Percentiles rank a stretch among this genome's conserved stretches.
Conservation (phyloP, 2,329 filamentous ascomycete species). For the Claviceps quebecensis region DNA sequence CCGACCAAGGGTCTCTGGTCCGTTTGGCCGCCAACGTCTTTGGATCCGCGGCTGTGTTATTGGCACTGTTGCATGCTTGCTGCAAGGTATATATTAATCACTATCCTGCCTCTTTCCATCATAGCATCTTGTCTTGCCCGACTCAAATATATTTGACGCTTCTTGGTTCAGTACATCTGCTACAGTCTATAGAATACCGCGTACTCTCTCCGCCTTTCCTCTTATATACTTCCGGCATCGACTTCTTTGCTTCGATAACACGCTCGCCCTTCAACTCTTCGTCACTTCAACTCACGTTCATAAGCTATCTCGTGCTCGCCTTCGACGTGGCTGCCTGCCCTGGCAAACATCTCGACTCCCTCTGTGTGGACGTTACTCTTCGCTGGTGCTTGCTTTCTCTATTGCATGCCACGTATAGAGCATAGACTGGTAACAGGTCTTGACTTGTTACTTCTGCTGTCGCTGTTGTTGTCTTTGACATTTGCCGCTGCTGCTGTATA, state of each 20-base stretch:
- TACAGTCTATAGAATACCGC: neutral
- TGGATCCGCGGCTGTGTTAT: neutral
- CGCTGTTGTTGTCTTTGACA: no score
- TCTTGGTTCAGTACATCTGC: neutral
- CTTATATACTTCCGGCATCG: neutral
- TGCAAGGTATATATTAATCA: neutral
- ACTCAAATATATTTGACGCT: neutral
- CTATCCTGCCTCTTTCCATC: slow-evolving; percentile 1
- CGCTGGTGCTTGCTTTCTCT: neutral
- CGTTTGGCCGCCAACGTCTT: neutral
- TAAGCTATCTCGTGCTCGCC: no score
- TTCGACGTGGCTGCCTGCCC: no score
- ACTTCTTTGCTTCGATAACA: no score
- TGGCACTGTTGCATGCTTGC: neutral
- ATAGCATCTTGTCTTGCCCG: neutral
- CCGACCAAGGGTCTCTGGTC: neutral
- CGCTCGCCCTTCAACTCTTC: no score
- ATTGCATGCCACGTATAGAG: neutral
- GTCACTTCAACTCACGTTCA: no score
- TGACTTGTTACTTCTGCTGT: neutral
- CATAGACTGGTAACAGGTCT: neutral
- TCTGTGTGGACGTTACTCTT: no score
- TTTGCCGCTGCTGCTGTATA: no score
- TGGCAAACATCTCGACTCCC: no score
- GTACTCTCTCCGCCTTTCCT: neutral